These are phyloP conservation scores for Sistotremastrum suecicum DNA, from an alignment of 768 basidiomycete genomes.

Conservation along the genomic window DNA sequence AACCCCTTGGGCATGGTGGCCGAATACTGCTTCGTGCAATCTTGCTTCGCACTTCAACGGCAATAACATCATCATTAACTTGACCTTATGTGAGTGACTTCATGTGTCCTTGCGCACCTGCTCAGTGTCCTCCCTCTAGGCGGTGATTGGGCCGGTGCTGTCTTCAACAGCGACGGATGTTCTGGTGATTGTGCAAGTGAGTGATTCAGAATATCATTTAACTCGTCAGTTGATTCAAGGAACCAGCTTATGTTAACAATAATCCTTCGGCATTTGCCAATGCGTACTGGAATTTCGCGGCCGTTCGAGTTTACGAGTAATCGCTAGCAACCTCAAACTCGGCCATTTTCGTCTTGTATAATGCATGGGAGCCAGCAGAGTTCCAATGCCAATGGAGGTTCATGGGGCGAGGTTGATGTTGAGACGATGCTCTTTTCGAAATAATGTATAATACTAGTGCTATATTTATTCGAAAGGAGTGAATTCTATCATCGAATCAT, in stretches of 20 bases:
- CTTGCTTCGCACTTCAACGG: slow-evolving; percentile 36
- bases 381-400: no score
- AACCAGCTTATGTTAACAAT: slow-evolving; percentile 19
- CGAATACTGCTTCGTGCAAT: slow-evolving; percentile 37
- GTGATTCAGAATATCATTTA: slow-evolving; percentile 14
- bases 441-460: no score
- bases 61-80: slow-evolving; percentile 55
- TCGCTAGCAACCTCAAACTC: slow-evolving; percentile 19
- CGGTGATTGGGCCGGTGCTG: slow-evolving; percentile 43
- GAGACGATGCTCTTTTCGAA: no score
- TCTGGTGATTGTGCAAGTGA: slow-evolving; percentile 38
- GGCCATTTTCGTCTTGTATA: no score
- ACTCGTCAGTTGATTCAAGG: not conserved
- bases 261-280: slow-evolving; percentile 25
- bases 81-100: slow-evolving; percentile 44
- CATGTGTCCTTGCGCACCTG: not conserved
- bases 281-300: slow-evolving; percentile 28
- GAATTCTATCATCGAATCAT: no score
- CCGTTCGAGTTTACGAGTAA: slow-evolving; percentile 22
- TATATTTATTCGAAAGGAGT: no score
- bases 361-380: no score
- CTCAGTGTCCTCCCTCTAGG: slow-evolving; percentile 18
- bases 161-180: slow-evolving; percentile 34
- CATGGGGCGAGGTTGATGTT: no score
- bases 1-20: slow-evolving; percentile 46